Conservation (phyloP, 257 asterid species). For the Solanum ahanhuiri region DNA sequence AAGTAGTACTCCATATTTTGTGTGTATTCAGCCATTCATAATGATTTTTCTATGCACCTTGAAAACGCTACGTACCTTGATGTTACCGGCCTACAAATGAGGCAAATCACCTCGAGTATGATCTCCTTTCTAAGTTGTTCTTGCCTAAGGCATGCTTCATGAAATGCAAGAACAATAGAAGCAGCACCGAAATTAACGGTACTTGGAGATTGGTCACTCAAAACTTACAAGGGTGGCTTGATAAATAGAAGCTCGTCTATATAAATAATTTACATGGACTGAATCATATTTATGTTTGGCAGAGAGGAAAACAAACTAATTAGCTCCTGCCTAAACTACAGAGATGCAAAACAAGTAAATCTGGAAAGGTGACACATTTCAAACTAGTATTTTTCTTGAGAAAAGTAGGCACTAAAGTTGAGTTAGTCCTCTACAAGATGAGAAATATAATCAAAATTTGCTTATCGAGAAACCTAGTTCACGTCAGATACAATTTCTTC, state of each 20-base stretch:
- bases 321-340: not conserved
- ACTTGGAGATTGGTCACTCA: not conserved
- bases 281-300: not conserved
- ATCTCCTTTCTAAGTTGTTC: not conserved
- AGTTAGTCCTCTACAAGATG: conserved; percentile 10
- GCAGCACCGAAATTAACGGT: not conserved
- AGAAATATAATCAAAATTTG: conserved; percentile 21
- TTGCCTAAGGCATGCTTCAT: not conserved
- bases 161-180: not conserved
- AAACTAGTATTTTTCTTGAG: not conserved
- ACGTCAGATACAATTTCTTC: conserved; percentile 19
- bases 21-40: not conserved
- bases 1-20: not conserved
- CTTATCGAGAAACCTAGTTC: conserved; percentile 10
- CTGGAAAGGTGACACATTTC: not conserved
- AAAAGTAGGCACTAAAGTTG: not conserved
- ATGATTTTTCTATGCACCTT: not conserved
- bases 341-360: not conserved
- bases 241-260: not conserved
- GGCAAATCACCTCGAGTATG: not conserved
- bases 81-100: not conserved
- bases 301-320: not conserved
- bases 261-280: not conserved
- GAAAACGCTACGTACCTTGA: not conserved
- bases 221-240: not conserved